A percentile compares a stretch with the other conserved stretches of the same genome.
Evolutionary conservation across 208 protist genomes (phyloP).

Genomic region (Trypanosomatidae sp.): DNA sequence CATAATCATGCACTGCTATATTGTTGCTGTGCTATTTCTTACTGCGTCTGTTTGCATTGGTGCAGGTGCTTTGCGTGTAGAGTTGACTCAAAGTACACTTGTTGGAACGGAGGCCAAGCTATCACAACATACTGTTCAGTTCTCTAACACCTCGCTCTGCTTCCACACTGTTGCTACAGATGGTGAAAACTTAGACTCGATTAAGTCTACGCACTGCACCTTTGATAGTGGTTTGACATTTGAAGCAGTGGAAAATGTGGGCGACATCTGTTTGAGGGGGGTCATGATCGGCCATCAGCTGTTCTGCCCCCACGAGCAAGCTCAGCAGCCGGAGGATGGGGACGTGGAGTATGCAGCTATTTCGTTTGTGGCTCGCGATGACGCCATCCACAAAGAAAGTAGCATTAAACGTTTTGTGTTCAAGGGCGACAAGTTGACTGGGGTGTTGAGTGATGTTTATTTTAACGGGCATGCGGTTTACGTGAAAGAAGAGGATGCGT

Average conservation of each 20-base stretch:
- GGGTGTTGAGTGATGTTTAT: conserved; percentile 30
- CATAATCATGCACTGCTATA: background rate
- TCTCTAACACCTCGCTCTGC: conserved; percentile 41
- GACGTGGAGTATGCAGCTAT: conserved; percentile 18
- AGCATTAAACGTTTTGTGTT: conserved; percentile 25
- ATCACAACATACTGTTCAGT: conserved; percentile 24
- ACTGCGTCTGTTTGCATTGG: background rate
- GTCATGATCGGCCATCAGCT: conserved; percentile 48
- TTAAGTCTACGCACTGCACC: conserved; percentile 30
- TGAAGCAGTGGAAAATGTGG: conserved; percentile 20
- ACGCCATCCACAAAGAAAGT: conserved; percentile 7
- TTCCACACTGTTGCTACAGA: conserved; percentile 23
- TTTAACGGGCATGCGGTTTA: conserved; percentile 51
- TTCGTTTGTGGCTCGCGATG: conserved; percentile 1
- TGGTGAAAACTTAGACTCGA: background rate
- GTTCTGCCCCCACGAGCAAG: conserved; percentile 39
- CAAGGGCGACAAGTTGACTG: conserved; percentile 15
- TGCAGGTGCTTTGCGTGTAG: conserved; percentile 29
- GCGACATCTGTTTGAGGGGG: conserved; percentile 52
- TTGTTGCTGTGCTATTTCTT: conserved; percentile 9
- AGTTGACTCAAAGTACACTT: conserved; percentile 4
- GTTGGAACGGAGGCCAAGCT: conserved; percentile 10
- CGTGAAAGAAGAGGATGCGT: conserved; percentile 33
- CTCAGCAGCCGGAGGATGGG: conserved; percentile 18
- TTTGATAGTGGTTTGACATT: conserved; percentile 55